Evolutionary conservation across 345 rosid genomes (phyloP).

Genomic region (Salix brachista): DNA sequence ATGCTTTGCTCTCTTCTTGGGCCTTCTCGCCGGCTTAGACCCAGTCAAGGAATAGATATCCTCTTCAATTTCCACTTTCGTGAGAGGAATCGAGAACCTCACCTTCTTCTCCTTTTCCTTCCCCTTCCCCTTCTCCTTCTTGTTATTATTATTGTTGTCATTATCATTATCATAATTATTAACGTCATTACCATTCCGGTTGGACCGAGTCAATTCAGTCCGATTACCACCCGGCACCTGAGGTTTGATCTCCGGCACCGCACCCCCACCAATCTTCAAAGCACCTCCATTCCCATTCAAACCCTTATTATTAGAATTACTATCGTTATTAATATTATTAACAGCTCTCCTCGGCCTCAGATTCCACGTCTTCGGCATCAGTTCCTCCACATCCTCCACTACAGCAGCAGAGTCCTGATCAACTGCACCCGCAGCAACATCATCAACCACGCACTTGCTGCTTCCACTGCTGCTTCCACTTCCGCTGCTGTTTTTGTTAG

Average conservation of each 20-base stretch:
- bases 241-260: constrained; percentile 23
- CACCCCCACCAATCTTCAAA: constrained; percentile 25
- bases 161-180: background rate
- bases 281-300: constrained; percentile 18
- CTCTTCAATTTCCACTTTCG: constrained; percentile 27
- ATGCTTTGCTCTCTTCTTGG: constrained; percentile 25
- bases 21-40: constrained; percentile 24
- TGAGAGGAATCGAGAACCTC: constrained; percentile 22
- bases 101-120: constrained; percentile 16
- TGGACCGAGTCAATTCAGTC: constrained; percentile 5
- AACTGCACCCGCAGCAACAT: constrained; percentile 15
- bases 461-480: constrained; percentile 5
- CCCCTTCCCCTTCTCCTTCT: constrained; percentile 6
- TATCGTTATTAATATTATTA: constrained; percentile 1
- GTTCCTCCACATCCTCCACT: constrained; percentile 39
- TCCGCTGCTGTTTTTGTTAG: constrained; percentile 20
- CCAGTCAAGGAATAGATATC: constrained; percentile 27
- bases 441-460: constrained; percentile 6
- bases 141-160: background rate
- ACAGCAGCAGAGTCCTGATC: constrained; percentile 38
- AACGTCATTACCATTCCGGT: background rate
- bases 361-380: constrained; percentile 60
- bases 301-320: background rate
- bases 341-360: constrained; percentile 55
- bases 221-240: constrained; percentile 26